Base-by-base conservation (phyloP, 352 stramenopile genomes). In the Globisporangium mamillatum region DNA sequence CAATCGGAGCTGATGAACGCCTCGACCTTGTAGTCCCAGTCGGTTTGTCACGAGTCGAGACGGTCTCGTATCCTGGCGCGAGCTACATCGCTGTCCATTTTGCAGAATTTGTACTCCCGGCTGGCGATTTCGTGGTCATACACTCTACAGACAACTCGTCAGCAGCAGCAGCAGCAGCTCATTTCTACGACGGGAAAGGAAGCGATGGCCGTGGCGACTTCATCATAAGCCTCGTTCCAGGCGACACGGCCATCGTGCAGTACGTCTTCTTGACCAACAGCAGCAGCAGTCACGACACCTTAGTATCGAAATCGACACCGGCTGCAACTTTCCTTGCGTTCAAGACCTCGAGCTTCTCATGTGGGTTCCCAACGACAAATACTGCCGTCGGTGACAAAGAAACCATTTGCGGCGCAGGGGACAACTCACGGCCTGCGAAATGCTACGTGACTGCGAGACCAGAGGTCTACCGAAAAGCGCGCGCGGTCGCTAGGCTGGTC, bases 401-500 rank as follows among this genome's bases (percentile, higher is more conserved):
- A 18, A 48, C 14, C 16, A n/a, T 48, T n/a, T 48, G 41, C 16
- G 41, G 41, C 4, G 41, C 41, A 20, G 16, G 41, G 16, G 44
- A 52, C 44, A 22, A 52, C 18, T 22, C 44, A 1, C 16, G 2
- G 6, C 44, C 44, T 22, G 44, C 44, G 16, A 52, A 52, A 10
- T 52, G 44, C 1, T 52, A 22, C 18, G 16, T 6, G 44, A 52
- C 6, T 14, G 41, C 18, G 41, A 16, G 16, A 48, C 67, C 71
- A 0, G 48, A 58, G 0, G 72, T 75, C 24, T 76, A 75, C 59
- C 41, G 61, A 0, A 77, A 78, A 29, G 41, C 66, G 8, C 69
- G 72, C 12, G 71, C 78, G 0, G 76, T 89, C 7, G 72, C 73
- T 9, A 71, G 80, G 0, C 66, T 89, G 9, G 60, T 72, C 32